A percentile compares a stretch with the other conserved stretches of the same genome.
Evolutionary conservation across 2,329 filamentous ascomycete genomes (phyloP).

Genomic region (Exserohilum rostratum): DNA sequence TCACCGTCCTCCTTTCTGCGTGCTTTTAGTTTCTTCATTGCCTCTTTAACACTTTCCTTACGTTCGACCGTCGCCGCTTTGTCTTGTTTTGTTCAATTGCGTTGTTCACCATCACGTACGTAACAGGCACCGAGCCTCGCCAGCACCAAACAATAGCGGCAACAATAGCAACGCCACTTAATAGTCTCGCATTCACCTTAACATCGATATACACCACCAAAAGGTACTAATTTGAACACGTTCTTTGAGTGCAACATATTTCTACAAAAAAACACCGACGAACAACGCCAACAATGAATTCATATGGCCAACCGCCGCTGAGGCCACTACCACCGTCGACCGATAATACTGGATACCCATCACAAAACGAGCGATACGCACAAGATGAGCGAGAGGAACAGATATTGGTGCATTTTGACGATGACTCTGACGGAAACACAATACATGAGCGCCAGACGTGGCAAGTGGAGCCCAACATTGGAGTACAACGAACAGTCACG

Average conservation of each 20-base stretch:
- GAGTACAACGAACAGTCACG: slow-evolving; percentile 34
- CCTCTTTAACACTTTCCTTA: slow-evolving; percentile 10
- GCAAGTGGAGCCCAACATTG: slow-evolving; percentile 35
- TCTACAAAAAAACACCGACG: slow-evolving; percentile 6
- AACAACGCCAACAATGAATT: slow-evolving; percentile 26
- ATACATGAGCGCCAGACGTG: slow-evolving; percentile 13
- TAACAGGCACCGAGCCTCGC: slow-evolving; percentile 22
- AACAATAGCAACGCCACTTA: slow-evolving; percentile 33
- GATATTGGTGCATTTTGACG: slow-evolving; percentile 34
- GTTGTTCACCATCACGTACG: slow-evolving; percentile 19
- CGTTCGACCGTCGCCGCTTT: slow-evolving; percentile 15
- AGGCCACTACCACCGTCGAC: slow-evolving; percentile 17
- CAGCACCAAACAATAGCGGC: slow-evolving; percentile 26
- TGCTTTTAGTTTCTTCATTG: slow-evolving; percentile 18
- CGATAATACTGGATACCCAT: slow-evolving; percentile 7
- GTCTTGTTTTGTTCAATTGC: slow-evolving; percentile 15
- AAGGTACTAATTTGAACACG: slow-evolving; percentile 32
- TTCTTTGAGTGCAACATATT: slow-evolving; percentile 9
- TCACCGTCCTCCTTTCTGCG: slow-evolving; percentile 22
- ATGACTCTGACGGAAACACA: slow-evolving; percentile 10
- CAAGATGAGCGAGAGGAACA: slow-evolving; percentile 30
- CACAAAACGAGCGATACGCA: neutral
- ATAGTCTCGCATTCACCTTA: slow-evolving; percentile 37
- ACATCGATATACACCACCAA: slow-evolving; percentile 7
- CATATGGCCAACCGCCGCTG: slow-evolving; percentile 21